These are phyloP conservation scores for Aspergillus quadricinctus DNA, from an alignment of 2,329 filamentous ascomycete species.

Conservation along the genomic window DNA sequence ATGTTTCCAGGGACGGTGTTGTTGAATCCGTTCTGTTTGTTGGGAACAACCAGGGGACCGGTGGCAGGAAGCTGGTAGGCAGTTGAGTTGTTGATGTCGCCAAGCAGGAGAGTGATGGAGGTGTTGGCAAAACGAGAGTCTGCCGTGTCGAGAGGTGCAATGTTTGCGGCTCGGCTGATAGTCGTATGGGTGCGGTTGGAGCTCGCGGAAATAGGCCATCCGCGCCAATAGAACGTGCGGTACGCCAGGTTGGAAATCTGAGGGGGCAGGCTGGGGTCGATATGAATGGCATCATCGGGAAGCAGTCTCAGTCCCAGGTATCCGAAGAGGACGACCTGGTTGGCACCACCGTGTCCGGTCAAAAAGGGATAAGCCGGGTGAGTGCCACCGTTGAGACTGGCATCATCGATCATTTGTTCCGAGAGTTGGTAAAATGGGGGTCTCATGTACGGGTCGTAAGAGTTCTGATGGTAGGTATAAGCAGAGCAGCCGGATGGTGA, in stretches of 20 bases:
- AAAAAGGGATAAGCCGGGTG: slow-evolving; percentile 68
- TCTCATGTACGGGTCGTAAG: slow-evolving; percentile 59
- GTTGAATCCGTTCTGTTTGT: slow-evolving; percentile 54
- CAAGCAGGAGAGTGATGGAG: slow-evolving; percentile 58
- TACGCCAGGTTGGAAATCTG: slow-evolving; percentile 60
- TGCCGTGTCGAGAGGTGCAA: slow-evolving; percentile 46
- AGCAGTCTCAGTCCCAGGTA: slow-evolving; percentile 62
- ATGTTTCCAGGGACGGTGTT: slow-evolving; percentile 58
- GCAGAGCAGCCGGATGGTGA: slow-evolving; percentile 64
- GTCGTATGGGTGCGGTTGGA: slow-evolving; percentile 64
- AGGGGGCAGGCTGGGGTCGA: slow-evolving; percentile 62
- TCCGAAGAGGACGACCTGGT: slow-evolving; percentile 64
- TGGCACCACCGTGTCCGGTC: slow-evolving; percentile 65
- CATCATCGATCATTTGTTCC: slow-evolving; percentile 62
- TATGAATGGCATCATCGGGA: slow-evolving; percentile 54
- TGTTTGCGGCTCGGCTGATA: slow-evolving; percentile 49
- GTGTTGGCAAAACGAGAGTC: slow-evolving; percentile 51
- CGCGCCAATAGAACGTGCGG: slow-evolving; percentile 63
- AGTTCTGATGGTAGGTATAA: slow-evolving; percentile 63
- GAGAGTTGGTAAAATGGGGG: slow-evolving; percentile 68
- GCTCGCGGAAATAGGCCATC: slow-evolving; percentile 57
- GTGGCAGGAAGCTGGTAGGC: slow-evolving; percentile 46
- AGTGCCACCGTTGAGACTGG: slow-evolving; percentile 57
- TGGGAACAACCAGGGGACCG: slow-evolving; percentile 52
- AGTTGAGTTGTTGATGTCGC: slow-evolving; percentile 39